Evolutionary conservation across 306 rosid species (phyloP).

Genomic region (Rosa multiflora): DNA sequence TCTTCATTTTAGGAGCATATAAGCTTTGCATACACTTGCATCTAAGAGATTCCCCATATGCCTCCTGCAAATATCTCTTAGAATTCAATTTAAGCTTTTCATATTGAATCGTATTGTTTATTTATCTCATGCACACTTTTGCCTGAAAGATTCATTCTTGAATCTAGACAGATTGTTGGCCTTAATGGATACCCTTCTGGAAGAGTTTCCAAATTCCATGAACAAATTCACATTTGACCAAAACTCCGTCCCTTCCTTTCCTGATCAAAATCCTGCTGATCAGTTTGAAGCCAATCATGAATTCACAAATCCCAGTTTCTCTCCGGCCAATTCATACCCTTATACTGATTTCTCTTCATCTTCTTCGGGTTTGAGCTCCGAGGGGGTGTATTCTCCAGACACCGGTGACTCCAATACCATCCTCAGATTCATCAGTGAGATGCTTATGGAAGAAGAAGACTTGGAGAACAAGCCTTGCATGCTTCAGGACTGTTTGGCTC

Average conservation of each 20-base stretch:
- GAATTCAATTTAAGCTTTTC: not conserved
- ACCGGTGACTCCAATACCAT: conserved; percentile 39
- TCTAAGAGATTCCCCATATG: not conserved
- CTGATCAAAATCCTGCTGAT: conserved; percentile 30
- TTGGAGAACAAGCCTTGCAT: conserved; percentile 67
- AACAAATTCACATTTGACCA: conserved; percentile 41
- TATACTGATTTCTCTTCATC: conserved; percentile 10
- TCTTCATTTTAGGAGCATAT: not conserved
- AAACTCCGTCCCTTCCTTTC: conserved; percentile 17
- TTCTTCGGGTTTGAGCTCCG: conserved; percentile 30
- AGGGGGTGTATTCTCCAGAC: conserved; percentile 32
- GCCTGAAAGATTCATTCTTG: not conserved
- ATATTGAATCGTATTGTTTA: not conserved
- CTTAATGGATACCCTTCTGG: conserved; percentile 37
- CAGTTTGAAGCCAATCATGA: conserved; percentile 36
- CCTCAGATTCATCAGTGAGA: conserved; percentile 64
- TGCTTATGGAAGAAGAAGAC: conserved; percentile 84
- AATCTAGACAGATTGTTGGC: conserved; percentile 11
- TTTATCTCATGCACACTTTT: not conserved
- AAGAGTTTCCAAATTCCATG: conserved; percentile 29
- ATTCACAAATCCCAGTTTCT: conserved; percentile 24
- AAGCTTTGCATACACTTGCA: not conserved
- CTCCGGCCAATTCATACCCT: conserved; percentile 24
- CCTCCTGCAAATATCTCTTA: not conserved
- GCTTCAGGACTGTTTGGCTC: conserved; percentile 71